phyloP scores from a whole-genome alignment of 1,139 yeast species.

The Suhomyces taliae region DNA sequence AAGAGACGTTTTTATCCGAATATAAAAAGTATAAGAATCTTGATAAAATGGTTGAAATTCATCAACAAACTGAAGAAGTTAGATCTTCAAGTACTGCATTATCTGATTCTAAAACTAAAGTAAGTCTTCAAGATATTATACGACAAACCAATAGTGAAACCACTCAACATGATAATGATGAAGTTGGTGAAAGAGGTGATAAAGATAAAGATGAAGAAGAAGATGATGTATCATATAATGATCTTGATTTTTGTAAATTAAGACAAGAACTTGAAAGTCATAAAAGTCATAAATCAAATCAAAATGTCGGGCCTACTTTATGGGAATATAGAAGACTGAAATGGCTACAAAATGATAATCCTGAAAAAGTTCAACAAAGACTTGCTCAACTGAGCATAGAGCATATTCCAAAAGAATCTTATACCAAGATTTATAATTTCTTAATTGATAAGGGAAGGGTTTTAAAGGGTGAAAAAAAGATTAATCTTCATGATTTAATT shows the following conservation, averaged over 20 bases:
- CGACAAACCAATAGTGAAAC: conserved; percentile 10
- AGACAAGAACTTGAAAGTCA: conserved; percentile 26
- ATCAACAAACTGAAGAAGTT: conserved; percentile 19
- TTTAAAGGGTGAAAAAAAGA: conserved; percentile 47
- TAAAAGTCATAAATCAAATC: background rate
- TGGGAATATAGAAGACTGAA: conserved; percentile 61
- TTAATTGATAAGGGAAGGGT: conserved; percentile 59
- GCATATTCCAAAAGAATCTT: conserved; percentile 48
- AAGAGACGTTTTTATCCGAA: conserved; percentile 36
- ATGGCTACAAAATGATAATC: conserved; percentile 44
- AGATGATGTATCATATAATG: conserved; percentile 21
- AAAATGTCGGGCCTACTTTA: conserved; percentile 45
- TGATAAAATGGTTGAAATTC: conserved; percentile 34
- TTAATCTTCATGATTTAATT: conserved; percentile 61
- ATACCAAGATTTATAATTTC: conserved; percentile 54
- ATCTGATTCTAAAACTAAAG: conserved; percentile 15
- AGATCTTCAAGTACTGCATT: conserved; percentile 23
- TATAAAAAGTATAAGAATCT: conserved; percentile 35
- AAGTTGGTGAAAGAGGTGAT: conserved; percentile 3
- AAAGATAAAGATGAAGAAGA: conserved; percentile 23
- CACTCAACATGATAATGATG: background rate
- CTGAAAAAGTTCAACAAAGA: conserved; percentile 17
- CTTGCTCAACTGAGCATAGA: conserved; percentile 28
- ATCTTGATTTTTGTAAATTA: conserved; percentile 29
- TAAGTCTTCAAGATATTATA: conserved; percentile 12